A percentile compares a stretch with the other conserved stretches of the same genome.
Evolutionary conservation across 805 yeast species (phyloP).

Genomic region (Teunomyces kruisii): DNA sequence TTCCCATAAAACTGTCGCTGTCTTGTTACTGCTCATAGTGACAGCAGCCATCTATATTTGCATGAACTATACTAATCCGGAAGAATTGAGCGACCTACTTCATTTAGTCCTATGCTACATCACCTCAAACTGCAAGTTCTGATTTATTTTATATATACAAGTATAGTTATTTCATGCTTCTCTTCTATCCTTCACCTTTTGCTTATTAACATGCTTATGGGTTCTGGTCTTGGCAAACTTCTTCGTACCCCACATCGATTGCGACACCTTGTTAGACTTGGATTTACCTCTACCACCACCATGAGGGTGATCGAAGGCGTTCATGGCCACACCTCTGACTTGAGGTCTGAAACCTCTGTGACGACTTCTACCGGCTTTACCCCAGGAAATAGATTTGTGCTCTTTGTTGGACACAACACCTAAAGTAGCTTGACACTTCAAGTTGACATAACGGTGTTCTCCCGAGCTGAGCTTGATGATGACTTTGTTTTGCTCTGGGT

Average conservation of each 20-base stretch:
- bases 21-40: neutral
- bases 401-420: slow-evolving; percentile 93
- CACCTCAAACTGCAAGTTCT: neutral
- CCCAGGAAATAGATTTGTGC: slow-evolving; percentile 84
- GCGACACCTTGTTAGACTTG: slow-evolving; percentile 90
- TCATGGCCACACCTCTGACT: slow-evolving; percentile 98
- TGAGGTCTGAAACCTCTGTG: slow-evolving; percentile 91
- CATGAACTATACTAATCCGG: neutral
- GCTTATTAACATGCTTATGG: slow-evolving; percentile 79
- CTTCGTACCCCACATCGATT: slow-evolving; percentile 97
- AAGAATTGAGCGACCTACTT: slow-evolving; percentile 8
- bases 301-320: slow-evolving; percentile 95
- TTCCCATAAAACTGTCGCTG: neutral
- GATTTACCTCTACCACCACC: slow-evolving; percentile 99
- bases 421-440: slow-evolving; percentile 88
- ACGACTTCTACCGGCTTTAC: slow-evolving; percentile 96
- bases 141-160: slow-evolving; percentile 1
- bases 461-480: slow-evolving; percentile 84
- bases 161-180: slow-evolving; percentile 28
- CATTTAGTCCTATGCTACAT: neutral
- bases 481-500: slow-evolving; percentile 68
- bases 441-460: slow-evolving; percentile 85
- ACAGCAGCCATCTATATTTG: neutral
- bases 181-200: slow-evolving; percentile 88
- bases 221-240: slow-evolving; percentile 92